Base-by-base conservation (phyloP, 2,329 filamentous ascomycete genomes). In the Fusarium incarnatum region DNA sequence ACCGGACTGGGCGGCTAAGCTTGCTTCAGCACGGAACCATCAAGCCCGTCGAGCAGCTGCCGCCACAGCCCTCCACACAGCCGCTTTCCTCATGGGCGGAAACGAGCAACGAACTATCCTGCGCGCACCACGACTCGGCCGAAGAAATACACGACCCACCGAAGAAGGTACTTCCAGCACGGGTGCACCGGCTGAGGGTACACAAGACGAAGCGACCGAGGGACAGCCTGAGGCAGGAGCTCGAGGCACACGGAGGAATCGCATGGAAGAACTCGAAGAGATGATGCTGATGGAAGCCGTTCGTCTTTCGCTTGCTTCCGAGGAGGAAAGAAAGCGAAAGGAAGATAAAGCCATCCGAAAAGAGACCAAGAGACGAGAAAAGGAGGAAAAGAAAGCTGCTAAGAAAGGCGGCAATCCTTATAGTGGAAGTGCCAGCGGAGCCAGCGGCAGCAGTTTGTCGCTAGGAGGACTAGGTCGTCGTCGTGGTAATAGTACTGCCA, bases 241-340 rank as follows among this genome's bases (percentile, higher is more conserved):
- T 30, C 66, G 72, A 37, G 67, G 64, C 6, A 68, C 74, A 16
- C 75, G 83, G 62, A 79, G 85, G 47, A 78, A 77, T 59, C 86
- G 93, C 30, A 89, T 97, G 77, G 93, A 97, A 23, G 94, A 98
- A 73, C 86, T 98, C 1, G 96, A 99, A 78, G 95, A 97, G 50
- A 92, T 99, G 84, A 99, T 99, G 96, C 94, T 98, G 85, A 94
- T 96, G 86, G 96, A 99, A 79, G 96, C 96, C 1, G 97, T 99
- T 49, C 87, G 96, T 41, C 80, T 97, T 30, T 97, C 94, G 49
- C 84, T 99, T n/a, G 94, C 92, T 1, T 91, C 93, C 2, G 96
- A 99, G 78, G 95, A 98, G 75, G 95, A 98, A 44, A 88, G 95
- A n/a, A 92, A 94, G 72, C 91, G 88, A 48, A 96, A 93, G 77